phyloP scores from a whole-genome alignment of 805 yeast genomes.

The Starmerella floris region DNA sequence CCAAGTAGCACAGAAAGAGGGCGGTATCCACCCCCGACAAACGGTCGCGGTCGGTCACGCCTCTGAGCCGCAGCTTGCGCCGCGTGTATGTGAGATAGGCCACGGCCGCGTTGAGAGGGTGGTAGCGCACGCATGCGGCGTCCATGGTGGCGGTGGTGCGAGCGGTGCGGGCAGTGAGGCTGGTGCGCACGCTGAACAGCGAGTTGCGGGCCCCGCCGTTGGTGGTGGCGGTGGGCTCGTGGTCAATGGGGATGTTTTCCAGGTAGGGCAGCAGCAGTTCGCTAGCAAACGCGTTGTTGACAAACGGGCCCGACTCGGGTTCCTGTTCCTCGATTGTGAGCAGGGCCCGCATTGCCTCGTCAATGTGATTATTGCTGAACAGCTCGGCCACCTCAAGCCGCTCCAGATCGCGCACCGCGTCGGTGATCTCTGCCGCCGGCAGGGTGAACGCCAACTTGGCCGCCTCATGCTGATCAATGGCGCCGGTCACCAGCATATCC shows the following conservation, averaged over 20 bases:
- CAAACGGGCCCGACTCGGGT: background rate
- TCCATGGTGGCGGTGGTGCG: background rate
- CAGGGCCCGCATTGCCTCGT: constrained; percentile 13
- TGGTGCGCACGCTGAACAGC: background rate
- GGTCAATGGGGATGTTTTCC: background rate
- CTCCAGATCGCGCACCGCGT: constrained; percentile 6
- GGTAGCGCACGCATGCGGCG: background rate
- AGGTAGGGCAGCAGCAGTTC: constrained; percentile 4
- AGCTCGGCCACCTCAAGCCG: constrained; percentile 8
- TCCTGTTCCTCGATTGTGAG: constrained; percentile 14
- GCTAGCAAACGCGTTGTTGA: constrained; percentile 1
- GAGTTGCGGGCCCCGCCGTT: background rate
- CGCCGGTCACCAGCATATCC: background rate
- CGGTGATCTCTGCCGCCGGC: background rate
- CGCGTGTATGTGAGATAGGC: constrained; percentile 13
- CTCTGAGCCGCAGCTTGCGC: constrained; percentile 14
- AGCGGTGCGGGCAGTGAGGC: background rate
- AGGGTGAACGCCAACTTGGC: constrained; percentile 12
- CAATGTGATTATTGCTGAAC: constrained; percentile 6
- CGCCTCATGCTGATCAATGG: constrained; percentile 6
- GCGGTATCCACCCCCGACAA: constrained; percentile 55
- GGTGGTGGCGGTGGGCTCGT: background rate
- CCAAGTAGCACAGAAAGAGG: constrained; percentile 57
- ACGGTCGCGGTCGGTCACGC: constrained; percentile 8
- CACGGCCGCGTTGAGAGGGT: constrained; percentile 12